Conservation (phyloP, 2,329 filamentous ascomycete species). For the Ceratocystis harringtonii region DNA sequence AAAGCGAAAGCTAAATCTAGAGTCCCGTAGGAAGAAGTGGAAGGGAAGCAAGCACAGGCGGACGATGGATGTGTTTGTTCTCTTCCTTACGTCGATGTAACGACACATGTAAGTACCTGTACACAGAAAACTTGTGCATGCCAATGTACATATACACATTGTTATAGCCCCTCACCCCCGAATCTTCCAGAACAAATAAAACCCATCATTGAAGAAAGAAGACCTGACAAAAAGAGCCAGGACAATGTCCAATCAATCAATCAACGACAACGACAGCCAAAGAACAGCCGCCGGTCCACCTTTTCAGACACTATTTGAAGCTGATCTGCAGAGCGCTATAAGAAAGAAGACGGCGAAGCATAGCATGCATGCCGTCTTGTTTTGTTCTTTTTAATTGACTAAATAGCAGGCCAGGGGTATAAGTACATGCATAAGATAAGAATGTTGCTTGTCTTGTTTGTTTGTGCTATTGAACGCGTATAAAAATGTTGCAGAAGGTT, state of each 20-base stretch:
- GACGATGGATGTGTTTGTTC: neutral
- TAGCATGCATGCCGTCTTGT: too few species aligned
- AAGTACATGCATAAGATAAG: too few species aligned
- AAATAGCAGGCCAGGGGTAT: too few species aligned
- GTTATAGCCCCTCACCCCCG: neutral
- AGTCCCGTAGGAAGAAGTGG: neutral
- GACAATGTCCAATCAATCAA: neutral
- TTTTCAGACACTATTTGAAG: neutral
- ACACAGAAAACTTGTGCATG: neutral
- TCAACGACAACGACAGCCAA: neutral
- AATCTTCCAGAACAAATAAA: neutral
- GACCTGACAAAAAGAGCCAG: neutral
- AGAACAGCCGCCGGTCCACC: neutral
- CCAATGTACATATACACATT: too few species aligned
- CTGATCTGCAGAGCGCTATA: too few species aligned
- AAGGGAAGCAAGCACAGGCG: neutral
- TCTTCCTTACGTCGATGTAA: neutral
- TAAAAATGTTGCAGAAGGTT: too few species aligned
- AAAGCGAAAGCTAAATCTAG: neutral
- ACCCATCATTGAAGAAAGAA: neutral
- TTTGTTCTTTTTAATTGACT: too few species aligned
- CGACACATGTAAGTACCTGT: neutral
- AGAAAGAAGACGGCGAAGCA: too few species aligned
- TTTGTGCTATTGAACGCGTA: too few species aligned
- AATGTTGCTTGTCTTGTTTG: too few species aligned